A percentile compares a stretch with the other conserved stretches of the same genome.
Evolutionary conservation across 805 yeast species (phyloP).

Genomic region (Ogataea siamensis): DNA sequence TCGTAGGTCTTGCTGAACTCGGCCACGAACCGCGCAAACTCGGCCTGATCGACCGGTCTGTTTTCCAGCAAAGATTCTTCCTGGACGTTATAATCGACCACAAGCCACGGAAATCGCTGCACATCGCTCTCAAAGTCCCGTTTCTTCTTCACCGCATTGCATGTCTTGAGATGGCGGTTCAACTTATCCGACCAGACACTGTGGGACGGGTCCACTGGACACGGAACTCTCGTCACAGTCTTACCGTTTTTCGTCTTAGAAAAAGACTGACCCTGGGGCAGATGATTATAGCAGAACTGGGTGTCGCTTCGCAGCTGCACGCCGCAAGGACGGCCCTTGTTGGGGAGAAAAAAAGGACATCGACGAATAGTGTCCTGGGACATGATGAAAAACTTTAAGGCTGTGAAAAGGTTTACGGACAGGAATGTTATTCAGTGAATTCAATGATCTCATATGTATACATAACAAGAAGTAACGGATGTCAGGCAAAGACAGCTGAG

Average conservation of each 20-base stretch:
- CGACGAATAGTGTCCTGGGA: conserved; percentile 13
- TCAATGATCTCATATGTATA: conserved; percentile 9
- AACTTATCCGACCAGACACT: conserved; percentile 63
- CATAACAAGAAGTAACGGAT: conserved; percentile 4
- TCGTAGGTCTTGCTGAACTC: conserved; percentile 15
- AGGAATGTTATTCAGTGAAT: conserved; percentile 6
- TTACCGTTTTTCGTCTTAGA: conserved; percentile 27
- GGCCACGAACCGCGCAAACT: conserved; percentile 25
- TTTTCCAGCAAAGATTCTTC: conserved; percentile 12
- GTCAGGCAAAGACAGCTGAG: background rate
- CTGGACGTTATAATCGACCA: conserved; percentile 43
- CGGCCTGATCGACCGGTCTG: conserved; percentile 18
- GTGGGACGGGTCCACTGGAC: conserved; percentile 78
- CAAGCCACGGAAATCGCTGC: conserved; percentile 42
- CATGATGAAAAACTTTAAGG: conserved; percentile 7
- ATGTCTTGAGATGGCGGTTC: conserved; percentile 55
- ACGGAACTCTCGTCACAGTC: conserved; percentile 51
- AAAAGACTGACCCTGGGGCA: conserved; percentile 21
- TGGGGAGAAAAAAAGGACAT: conserved; percentile 49
- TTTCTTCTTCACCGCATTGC: conserved; percentile 44
- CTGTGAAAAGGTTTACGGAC: conserved; percentile 7
- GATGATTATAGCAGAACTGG: conserved; percentile 63
- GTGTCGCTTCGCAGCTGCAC: conserved; percentile 53
- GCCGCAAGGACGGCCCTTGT: conserved; percentile 57
- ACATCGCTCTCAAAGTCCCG: conserved; percentile 36